Conservation (phyloP, 23 red algal species). For the Chondrus crispus region DNA sequence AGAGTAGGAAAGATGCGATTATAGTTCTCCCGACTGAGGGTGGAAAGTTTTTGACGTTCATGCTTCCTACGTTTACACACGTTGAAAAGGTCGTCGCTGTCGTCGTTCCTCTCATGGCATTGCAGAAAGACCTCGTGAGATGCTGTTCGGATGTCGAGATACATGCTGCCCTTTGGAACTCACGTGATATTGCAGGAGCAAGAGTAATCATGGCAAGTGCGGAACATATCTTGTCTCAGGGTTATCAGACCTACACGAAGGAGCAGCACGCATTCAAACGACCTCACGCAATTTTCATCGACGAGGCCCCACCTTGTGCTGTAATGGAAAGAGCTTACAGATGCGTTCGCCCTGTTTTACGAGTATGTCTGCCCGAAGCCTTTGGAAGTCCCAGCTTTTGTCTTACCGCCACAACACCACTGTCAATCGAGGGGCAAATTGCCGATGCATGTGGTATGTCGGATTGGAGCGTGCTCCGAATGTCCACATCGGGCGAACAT, state of each 20-base stretch:
- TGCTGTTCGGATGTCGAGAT: not conserved
- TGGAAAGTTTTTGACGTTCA: constrained; percentile 86
- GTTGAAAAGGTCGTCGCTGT: not conserved
- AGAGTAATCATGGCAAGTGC: not conserved
- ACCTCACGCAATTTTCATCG: not conserved
- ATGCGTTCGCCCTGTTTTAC: not conserved
- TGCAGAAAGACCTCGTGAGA: not conserved
- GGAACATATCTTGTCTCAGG: not conserved
- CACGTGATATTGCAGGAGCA: not conserved
- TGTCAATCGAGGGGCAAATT: not conserved
- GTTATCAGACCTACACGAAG: not conserved
- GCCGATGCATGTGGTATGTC: not conserved
- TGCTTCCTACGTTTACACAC: constrained; percentile 62
- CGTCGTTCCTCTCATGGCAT: not conserved
- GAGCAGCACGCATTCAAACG: too few species aligned
- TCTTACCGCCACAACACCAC: not conserved
- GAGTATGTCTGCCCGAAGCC: not conserved
- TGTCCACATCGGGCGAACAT: not conserved
- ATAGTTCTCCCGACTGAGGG: constrained; percentile 77
- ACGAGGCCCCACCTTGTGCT: not conserved
- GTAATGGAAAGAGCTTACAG: not conserved
- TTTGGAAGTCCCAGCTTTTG: not conserved
- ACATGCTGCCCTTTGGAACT: not conserved
- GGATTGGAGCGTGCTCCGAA: not conserved
- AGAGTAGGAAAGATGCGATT: constrained; percentile 50